Percentiles rank a stretch among this genome's conserved stretches.
phyloP scores from a whole-genome alignment of 2,329 filamentous ascomycete species.

The Corniculantispora saksenae region DNA sequence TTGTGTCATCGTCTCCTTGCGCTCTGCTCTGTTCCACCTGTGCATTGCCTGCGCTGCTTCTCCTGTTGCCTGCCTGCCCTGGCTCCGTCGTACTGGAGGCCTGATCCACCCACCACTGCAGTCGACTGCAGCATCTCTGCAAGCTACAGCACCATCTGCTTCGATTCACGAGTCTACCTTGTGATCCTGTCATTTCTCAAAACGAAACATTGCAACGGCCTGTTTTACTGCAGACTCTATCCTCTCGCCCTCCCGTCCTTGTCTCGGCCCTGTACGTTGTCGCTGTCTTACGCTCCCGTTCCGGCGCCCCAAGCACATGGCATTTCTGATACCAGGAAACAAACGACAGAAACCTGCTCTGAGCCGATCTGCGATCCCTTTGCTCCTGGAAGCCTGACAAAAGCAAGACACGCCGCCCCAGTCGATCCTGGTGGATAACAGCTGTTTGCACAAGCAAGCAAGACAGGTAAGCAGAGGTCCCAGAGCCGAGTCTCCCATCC shows the following conservation, averaged over 20 bases:
- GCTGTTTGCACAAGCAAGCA: not conserved
- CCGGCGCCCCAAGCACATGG: not conserved
- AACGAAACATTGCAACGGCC: not conserved
- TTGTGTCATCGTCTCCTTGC: not conserved
- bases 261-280: not conserved
- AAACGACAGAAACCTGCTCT: not conserved
- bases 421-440: conserved; percentile 29
- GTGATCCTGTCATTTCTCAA: not conserved
- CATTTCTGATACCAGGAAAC: conserved; percentile 5
- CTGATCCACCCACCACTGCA: not conserved
- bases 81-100: not conserved
- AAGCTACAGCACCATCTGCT: not conserved
- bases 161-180: not conserved
- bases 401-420: conserved; percentile 26
- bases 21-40: not conserved
- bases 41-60: conserved; percentile 1
- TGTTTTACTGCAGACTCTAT: not conserved
- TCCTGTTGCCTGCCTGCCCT: not conserved
- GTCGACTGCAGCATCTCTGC: too few relatives aligned
- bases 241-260: not conserved
- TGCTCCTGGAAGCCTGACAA: conserved; percentile 8
- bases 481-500: not conserved
- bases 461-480: conserved; percentile 6
- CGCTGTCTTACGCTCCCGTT: not conserved
- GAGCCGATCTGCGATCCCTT: conserved; percentile 14